Base-by-base conservation (phyloP, 495 filamentous ascomycete genomes). In the Penicillium pulvis region DNA sequence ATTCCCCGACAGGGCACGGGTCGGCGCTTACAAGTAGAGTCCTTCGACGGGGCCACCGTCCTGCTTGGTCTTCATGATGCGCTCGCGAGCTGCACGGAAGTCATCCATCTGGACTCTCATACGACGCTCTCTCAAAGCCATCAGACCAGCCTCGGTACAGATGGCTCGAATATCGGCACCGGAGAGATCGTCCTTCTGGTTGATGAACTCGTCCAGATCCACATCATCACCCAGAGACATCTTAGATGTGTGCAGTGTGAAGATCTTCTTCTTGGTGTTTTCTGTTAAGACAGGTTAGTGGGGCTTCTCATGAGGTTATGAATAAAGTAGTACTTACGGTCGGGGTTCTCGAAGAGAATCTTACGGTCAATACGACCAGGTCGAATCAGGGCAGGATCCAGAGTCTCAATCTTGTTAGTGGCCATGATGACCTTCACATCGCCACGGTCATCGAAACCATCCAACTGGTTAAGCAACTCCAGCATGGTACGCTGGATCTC, bases 361-460 rank as follows among this genome's bases (percentile, higher is more conserved):
- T 99, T 98, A 47, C 94, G 89, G 75, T 99, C 94, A 68, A 99
- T 99, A 85, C 94, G 91, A 63, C 94, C 94, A 48, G 94, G 94
- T 59, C 94, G 88, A 71, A 99, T 99, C 61, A 99, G 80, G 47
- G 94, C 94, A 46, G 94, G 94, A 66, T 99, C 94, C 26, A 99
- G 81, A 4, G 92, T 96, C 68, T 99, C 94, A 61, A 99, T 99
- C 83, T 99, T 99, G 84, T 99, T 99, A 50, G 94, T 99, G 17
- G 94, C 94, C 91, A 99, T 96, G 74, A 99, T 92, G 53, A 99
- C 94, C 81, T 99, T 99, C 73, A 99, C 95, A 72, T 99, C 94
- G 61, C 94, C 94, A 62, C 94, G 89, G 74, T 99, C 94, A 74
- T 99, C 94, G 76, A 99, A 99, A 57, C 94, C 94, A 71, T 99